These are phyloP conservation scores for Ceratocystis destructans DNA, from an alignment of 2,329 filamentous ascomycete genomes.

Conservation along the genomic window DNA sequence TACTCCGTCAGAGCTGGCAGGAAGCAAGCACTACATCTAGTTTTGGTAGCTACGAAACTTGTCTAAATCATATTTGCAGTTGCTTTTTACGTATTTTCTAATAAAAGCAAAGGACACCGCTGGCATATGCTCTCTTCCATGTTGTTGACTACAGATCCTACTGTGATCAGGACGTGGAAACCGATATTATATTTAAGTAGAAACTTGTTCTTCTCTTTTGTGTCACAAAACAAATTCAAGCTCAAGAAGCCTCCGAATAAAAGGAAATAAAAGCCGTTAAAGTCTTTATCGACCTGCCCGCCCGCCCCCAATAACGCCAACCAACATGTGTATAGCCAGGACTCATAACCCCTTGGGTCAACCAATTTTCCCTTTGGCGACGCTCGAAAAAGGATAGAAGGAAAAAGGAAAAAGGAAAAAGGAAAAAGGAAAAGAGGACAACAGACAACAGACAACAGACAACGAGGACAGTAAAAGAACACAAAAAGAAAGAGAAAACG, in stretches of 20 bases:
- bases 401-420: not conserved
- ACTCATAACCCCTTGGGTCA: not conserved
- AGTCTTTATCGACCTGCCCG: not conserved
- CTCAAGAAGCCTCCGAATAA: not conserved
- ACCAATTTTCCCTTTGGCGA: not conserved
- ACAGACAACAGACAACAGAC: not conserved
- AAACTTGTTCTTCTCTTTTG: not conserved
- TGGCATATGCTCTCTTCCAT: too few species aligned
- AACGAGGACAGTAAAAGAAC: not conserved
- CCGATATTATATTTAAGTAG: not conserved
- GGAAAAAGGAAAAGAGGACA: not conserved
- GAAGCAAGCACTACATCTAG: not conserved
- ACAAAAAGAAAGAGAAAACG: not conserved
- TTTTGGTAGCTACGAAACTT: not conserved
- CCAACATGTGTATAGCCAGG: not conserved
- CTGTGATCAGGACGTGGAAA: not conserved
- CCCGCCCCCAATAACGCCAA: not conserved
- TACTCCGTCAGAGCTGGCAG: not conserved
- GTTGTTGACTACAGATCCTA: too few species aligned
- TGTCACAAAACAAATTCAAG: not conserved
- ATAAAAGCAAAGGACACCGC: too few species aligned
- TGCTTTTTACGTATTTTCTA: not conserved
- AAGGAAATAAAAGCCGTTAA: not conserved
- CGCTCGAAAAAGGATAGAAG: not conserved
- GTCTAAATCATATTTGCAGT: not conserved